A percentile compares a stretch with the other conserved stretches of the same genome.
These are phyloP conservation scores for Paraphoma sp. DNA, from an alignment of 2,329 filamentous ascomycete genomes.

Conservation along the genomic window DNA sequence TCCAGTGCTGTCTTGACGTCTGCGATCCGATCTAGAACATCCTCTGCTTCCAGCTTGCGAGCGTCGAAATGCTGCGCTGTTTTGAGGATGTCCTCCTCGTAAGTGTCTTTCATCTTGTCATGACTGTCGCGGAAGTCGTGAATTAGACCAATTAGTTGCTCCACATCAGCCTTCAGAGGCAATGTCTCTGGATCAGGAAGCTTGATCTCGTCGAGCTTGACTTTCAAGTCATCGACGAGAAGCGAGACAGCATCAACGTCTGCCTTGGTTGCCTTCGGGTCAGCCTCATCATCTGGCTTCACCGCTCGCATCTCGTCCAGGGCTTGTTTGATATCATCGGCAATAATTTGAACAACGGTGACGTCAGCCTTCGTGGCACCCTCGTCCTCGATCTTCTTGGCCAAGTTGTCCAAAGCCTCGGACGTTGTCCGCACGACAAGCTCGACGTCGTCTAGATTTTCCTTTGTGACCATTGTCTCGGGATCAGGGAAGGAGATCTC, in stretches of 20 bases:
- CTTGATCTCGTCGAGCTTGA: constrained; percentile 74
- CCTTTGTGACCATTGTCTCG: constrained; percentile 70
- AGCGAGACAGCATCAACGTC: constrained; percentile 82
- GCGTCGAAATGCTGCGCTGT: constrained; percentile 83
- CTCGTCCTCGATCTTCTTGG: constrained; percentile 69
- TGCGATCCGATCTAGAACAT: constrained; percentile 76
- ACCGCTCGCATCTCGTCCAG: constrained; percentile 70
- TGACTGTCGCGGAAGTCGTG: constrained; percentile 63
- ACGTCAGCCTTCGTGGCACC: constrained; percentile 81
- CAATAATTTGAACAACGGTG: constrained; percentile 74
- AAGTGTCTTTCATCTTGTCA: constrained; percentile 74
- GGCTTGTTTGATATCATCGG: constrained; percentile 76
- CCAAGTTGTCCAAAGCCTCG: constrained; percentile 71
- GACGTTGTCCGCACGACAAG: constrained; percentile 76
- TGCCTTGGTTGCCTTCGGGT: constrained; percentile 74
- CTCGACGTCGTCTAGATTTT: constrained; percentile 68
- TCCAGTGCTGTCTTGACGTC: constrained; percentile 80
- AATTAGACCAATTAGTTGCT: constrained; percentile 63
- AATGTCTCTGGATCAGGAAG: constrained; percentile 74
- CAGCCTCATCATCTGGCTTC: constrained; percentile 59
- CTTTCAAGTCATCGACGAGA: constrained; percentile 84
- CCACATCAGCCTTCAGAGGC: constrained; percentile 78
- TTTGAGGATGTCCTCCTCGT: constrained; percentile 74
- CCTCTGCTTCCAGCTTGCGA: constrained; percentile 81
- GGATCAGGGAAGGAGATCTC: constrained; percentile 72